These are phyloP conservation scores for Uronychia setigera DNA, from an alignment of 73 alveolate species.

Conservation along the genomic window DNA sequence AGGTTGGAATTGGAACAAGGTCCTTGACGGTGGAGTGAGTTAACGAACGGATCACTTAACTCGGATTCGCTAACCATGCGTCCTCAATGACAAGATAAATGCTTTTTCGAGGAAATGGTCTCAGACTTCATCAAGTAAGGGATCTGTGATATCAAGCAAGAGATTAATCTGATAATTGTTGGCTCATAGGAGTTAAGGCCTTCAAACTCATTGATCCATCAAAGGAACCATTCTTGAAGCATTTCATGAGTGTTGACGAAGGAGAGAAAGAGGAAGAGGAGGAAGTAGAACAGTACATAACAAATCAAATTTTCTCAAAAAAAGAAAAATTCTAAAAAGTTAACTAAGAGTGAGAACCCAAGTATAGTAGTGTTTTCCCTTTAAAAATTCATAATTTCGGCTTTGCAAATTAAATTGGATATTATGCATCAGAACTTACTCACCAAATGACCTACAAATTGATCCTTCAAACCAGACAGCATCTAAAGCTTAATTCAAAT, in stretches of 20 bases:
- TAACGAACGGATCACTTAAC: no score
- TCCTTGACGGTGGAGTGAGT: no score
- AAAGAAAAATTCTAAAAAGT: no score
- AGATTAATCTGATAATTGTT: slow-evolving; percentile 94
- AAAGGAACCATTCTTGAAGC: slow-evolving; percentile 18
- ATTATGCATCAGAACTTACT: slow-evolving; percentile 60
- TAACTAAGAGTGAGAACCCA: no score
- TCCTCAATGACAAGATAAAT: neutral
- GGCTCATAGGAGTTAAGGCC: slow-evolving; percentile 74
- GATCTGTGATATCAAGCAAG: neutral
- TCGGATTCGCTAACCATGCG: neutral
- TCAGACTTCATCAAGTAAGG: slow-evolving; percentile 84
- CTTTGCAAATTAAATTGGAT: slow-evolving; percentile 73
- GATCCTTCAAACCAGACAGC: slow-evolving; percentile 76
- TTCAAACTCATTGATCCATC: slow-evolving; percentile 43
- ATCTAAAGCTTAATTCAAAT: slow-evolving; percentile 50
- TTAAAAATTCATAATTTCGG: slow-evolving; percentile 15
- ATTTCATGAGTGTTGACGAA: slow-evolving; percentile 25
- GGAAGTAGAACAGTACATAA: no score
- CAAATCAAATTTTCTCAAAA: no score
- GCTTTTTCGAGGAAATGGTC: neutral
- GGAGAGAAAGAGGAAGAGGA: no score
- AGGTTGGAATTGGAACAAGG: no score
- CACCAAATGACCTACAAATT: slow-evolving; percentile 79
- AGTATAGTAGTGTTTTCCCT: neutral